A percentile compares a stretch with the other conserved stretches of the same genome.
phyloP scores from a whole-genome alignment of 1,139 yeast species.

The Debaryomyces fabryi region DNA sequence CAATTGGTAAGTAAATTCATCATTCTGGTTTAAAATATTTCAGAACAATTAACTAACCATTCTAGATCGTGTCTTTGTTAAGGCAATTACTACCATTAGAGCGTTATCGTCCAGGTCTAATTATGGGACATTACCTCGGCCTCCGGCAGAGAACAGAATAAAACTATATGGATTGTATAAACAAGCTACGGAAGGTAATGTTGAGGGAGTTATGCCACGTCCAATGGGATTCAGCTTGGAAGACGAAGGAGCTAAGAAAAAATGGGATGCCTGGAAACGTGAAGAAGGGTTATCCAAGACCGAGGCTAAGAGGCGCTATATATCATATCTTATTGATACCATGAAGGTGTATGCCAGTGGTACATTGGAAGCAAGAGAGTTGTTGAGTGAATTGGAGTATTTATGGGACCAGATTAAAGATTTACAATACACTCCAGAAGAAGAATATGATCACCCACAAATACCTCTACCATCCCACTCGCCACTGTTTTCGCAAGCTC shows the following conservation, averaged over 20 bases:
- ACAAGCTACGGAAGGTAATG: conserved; percentile 88
- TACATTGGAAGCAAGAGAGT: conserved; percentile 66
- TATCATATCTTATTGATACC: conserved; percentile 68
- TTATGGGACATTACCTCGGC: conserved; percentile 74
- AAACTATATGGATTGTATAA: conserved; percentile 79
- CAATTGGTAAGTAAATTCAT: conserved; percentile 41
- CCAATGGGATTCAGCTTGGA: conserved; percentile 64
- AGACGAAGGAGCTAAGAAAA: conserved; percentile 68
- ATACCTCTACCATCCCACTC: conserved; percentile 39
- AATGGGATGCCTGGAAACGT: conserved; percentile 86
- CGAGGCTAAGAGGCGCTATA: conserved; percentile 75
- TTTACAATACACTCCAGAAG: conserved; percentile 39
- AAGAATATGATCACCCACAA: conserved; percentile 25
- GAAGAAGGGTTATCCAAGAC: conserved; percentile 71
- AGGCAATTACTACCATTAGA: conserved; percentile 78
- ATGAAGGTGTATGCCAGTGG: conserved; percentile 74
- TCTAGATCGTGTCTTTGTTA: conserved; percentile 73
- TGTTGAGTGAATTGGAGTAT: conserved; percentile 65
- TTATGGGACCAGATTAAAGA: conserved; percentile 78
- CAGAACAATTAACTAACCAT: conserved; percentile 18
- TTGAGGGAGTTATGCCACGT: conserved; percentile 64
- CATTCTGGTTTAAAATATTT: background rate
- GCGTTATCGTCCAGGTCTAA: conserved; percentile 71
- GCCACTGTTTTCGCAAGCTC: conserved; percentile 42
- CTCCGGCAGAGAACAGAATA: conserved; percentile 74